Conservation (phyloP, 805 yeast species). For the Wickerhamiella sorbophila region DNA sequence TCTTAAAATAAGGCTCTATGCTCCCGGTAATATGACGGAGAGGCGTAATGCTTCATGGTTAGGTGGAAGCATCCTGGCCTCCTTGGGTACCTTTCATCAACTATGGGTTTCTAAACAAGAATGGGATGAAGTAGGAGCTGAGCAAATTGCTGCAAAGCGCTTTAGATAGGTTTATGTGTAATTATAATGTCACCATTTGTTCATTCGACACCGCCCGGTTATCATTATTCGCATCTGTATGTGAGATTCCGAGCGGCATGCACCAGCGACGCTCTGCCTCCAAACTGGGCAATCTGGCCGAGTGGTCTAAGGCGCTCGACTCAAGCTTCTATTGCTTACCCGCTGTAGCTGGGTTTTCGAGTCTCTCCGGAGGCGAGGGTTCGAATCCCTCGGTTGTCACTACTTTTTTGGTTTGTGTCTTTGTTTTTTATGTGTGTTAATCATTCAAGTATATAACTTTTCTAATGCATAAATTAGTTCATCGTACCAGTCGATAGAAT, state of each 20-base stretch:
- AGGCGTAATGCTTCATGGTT: slow-evolving; percentile 77
- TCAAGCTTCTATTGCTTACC: slow-evolving; percentile 37
- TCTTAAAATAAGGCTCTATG: slow-evolving; percentile 66
- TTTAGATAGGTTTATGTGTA: no score
- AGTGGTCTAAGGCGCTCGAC: slow-evolving; percentile 63
- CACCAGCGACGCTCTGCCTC: no score
- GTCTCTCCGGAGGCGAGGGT: slow-evolving; percentile 80
- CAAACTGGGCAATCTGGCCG: slow-evolving; percentile 44
- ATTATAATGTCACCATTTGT: no score
- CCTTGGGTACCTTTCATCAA: slow-evolving; percentile 89
- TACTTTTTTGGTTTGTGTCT: slow-evolving; percentile 23
- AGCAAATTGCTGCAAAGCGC: slow-evolving; percentile 63
- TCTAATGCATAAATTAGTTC: neutral
- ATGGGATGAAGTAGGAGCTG: slow-evolving; percentile 78
- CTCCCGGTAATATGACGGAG: slow-evolving; percentile 59
- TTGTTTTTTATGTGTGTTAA: neutral
- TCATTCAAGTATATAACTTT: neutral
- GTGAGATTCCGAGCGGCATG: no score
- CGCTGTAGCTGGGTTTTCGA: slow-evolving; percentile 10
- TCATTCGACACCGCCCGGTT: no score
- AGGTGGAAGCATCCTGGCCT: slow-evolving; percentile 79
- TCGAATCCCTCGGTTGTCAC: slow-evolving; percentile 75
- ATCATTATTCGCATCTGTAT: no score
- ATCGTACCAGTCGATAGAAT: neutral
- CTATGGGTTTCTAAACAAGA: slow-evolving; percentile 88